Evolutionary conservation across 208 protist genomes (phyloP), one percentile per base, ranked within the genome.

Genomic region (Naegleria gruberi): DNA sequence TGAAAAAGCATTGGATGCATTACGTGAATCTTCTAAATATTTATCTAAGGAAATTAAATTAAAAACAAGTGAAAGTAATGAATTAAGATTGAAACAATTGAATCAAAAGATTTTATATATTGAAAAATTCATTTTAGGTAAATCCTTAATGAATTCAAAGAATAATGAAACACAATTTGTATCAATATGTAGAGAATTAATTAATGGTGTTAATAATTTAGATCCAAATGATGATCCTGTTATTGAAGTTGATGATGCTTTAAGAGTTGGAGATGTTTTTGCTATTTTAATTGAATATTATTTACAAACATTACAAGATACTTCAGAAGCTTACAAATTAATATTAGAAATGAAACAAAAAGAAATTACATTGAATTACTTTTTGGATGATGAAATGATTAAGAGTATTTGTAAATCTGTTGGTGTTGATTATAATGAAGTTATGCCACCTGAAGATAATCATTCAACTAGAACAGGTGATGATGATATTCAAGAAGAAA

Each of bases 201-300:
- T 77, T 37, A 77, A 77, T 37, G 34, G 34, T 77, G 65, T 37
- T 8, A 77, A 77, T n/a, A 30, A 77, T 37, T 37, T 37, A 8
- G 2, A 65, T 92, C n/a, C 74, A 73, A 41, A 15, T 94, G 10
- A 90, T 92, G 43, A 91, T 92, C 85, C 93, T 46, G 26, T 91
- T 93, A 83, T 84, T 51, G 91, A 94, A 37, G 92, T 97, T 30
- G 92, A 97, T 7, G 86, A 92, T 1, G 93, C 96, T 37, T 92
- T 99, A 40, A 94, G 97, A 84, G 94, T 98, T 42, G 98, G 98
- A 41, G 98, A 99, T 90, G 96, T 99, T 41, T 99, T 97, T 91
- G 97, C 97, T 15, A 93, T 98, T 12, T 94, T 99, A 34, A 96
- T 98, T 82, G 95, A 97, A 88, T 97, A 97, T 86, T 98, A 98